Base-by-base conservation (phyloP, 306 rosid genomes). In the Carpinus fangiana region DNA sequence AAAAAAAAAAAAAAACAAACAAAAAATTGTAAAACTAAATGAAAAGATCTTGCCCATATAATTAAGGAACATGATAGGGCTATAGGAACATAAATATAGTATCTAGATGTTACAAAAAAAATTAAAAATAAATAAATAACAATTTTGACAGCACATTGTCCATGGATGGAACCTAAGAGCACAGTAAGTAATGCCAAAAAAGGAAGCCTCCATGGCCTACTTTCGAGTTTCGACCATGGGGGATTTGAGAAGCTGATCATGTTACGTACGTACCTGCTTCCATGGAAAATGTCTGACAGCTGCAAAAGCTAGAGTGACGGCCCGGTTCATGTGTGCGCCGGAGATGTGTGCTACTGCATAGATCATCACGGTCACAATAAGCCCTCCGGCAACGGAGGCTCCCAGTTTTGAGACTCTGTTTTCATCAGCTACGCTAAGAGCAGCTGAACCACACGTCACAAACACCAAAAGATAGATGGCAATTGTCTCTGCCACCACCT, bases 291-390 rank as follows among this genome's bases (percentile, higher is more conserved):
- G 94, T 10, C 72, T 36, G 8, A 83, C 67, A 5, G 90, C 74
- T 43, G 97, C 90, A 60, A 93, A 90, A 47, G 97, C 94, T 23
- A 93, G 62, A 74, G 98, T 91, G 38, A 93, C 97, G 0, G 94
- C 94, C 0, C 96, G 98, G 79, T 93, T 93, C 93, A 92, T 90
- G 72, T 93, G 98, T 5, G 96, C 97, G 0, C 97, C 94, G 3
- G 98, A 91, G 79, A 93, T 86, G 77, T 93, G 98, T n/a, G 97
- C 97, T 2, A 91, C 95, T 0, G 94, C 81, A 64, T 94, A 89
- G 76, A 94, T 94, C 98, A 94, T 84, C 17, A 87, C 90, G 0
- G 87, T 90, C 45, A 94, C 94, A 0, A 91, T 82, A 36, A 90
- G 84, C 3, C 98, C 98, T 57, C 89, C 91, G 13, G 89, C 90